Evolutionary conservation across 768 basidiomycete genomes (phyloP).

Genomic region (Gelatoporia subvermispora): DNA sequence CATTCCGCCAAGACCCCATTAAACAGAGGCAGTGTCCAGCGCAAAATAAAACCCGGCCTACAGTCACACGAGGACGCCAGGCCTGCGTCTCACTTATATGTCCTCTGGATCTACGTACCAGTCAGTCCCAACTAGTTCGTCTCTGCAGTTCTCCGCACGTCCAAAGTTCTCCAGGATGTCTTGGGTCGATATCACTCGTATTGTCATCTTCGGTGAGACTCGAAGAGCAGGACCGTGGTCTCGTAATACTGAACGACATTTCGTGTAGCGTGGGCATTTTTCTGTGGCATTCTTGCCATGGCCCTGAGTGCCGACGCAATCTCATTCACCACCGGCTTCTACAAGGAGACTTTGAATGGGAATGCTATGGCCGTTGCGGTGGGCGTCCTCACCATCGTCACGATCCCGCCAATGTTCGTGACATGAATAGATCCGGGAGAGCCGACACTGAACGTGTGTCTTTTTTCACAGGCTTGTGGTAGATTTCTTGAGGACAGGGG

Average conservation of each 20-base stretch:
- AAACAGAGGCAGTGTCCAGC: too few species aligned
- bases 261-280: slow-evolving; percentile 2
- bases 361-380: slow-evolving; percentile 15
- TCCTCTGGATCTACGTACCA: too few species aligned
- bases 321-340: slow-evolving; percentile 4
- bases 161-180: not conserved
- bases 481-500: slow-evolving; percentile 20
- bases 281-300: slow-evolving; percentile 11
- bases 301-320: slow-evolving; percentile 7
- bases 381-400: slow-evolving; percentile 15
- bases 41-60: too few species aligned
- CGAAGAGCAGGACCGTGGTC: too few species aligned
- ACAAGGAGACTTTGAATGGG: slow-evolving; percentile 9
- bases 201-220: slow-evolving; percentile 9
- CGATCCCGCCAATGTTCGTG: slow-evolving; percentile 16
- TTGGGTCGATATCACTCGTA: slow-evolving; percentile 10
- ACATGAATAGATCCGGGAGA: too few species aligned
- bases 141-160: too few species aligned
- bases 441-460: not conserved
- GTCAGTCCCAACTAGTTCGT: too few species aligned
- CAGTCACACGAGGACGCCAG: too few species aligned
- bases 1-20: too few species aligned
- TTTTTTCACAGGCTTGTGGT: slow-evolving; percentile 18
- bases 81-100: too few species aligned
- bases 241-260: too few species aligned